These are phyloP conservation scores for Hymenoscyphus albidus DNA, from an alignment of 2,329 filamentous ascomycete species.

Conservation along the genomic window DNA sequence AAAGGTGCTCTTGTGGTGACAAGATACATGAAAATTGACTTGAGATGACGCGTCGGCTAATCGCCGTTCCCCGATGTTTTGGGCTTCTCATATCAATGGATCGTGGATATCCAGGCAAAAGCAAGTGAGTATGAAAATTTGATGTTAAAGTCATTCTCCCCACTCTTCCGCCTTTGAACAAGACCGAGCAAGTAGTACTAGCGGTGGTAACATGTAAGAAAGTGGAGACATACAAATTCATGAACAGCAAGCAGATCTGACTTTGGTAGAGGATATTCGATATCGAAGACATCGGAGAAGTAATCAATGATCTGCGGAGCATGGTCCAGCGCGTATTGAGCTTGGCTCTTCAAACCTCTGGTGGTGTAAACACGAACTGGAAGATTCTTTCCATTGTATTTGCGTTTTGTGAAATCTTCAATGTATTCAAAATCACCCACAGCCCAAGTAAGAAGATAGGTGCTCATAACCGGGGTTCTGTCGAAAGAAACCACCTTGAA, in stretches of 20 bases:
- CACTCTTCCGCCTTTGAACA: too few relatives aligned
- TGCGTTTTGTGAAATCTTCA: constrained; percentile 82
- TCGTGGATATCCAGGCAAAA: too few relatives aligned
- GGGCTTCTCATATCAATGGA: too few relatives aligned
- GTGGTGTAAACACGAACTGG: constrained; percentile 97
- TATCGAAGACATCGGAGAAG: constrained; percentile 90
- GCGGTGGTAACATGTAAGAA: background rate
- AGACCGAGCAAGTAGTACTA: background rate
- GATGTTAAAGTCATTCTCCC: too few relatives aligned
- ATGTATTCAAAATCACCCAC: constrained; percentile 97
- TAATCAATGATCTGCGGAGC: constrained; percentile 92
- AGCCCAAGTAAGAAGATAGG: constrained; percentile 87
- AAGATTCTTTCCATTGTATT: constrained; percentile 86
- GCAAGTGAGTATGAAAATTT: too few relatives aligned
- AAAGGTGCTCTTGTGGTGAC: background rate
- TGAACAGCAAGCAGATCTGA: constrained; percentile 86
- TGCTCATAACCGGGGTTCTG: constrained; percentile 85
- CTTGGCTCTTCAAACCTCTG: constrained; percentile 88
- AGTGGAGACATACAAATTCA: constrained; percentile 65
- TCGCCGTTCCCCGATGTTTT: too few relatives aligned
- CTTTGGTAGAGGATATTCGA: constrained; percentile 92
- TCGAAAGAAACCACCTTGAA: constrained; percentile 77
- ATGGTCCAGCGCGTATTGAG: constrained; percentile 82
- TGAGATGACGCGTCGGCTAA: background rate
- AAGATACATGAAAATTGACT: background rate